Conservation (phyloP, 1,139 yeast species). For the Debaryomyces nepalensis region DNA sequence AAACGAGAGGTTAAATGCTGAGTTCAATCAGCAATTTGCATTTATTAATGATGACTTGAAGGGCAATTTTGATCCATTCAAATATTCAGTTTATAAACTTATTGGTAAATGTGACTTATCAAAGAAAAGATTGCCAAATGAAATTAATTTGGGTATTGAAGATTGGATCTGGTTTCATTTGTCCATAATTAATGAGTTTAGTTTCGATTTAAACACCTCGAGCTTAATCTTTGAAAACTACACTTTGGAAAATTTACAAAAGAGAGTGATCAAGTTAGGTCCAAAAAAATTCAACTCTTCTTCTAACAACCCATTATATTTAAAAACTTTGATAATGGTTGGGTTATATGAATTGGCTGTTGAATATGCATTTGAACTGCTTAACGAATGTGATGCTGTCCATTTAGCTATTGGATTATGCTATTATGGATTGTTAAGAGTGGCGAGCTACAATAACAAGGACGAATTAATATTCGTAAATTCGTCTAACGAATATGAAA, state of each 20-base stretch:
- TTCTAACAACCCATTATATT: constrained; percentile 72
- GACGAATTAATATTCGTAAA: constrained; percentile 41
- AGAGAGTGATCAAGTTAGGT: constrained; percentile 73
- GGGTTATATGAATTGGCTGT: constrained; percentile 88
- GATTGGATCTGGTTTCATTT: constrained; percentile 98
- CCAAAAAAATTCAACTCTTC: constrained; percentile 68
- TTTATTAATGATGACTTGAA: constrained; percentile 55
- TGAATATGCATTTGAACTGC: constrained; percentile 62
- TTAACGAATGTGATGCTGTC: constrained; percentile 84
- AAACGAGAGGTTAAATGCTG: constrained; percentile 72
- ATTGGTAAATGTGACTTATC: constrained; percentile 89
- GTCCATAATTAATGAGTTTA: constrained; percentile 65
- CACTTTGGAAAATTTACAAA: constrained; percentile 74
- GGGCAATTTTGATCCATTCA: constrained; percentile 78
- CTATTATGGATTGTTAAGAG: constrained; percentile 72
- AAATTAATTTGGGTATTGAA: constrained; percentile 79
- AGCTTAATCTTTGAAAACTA: constrained; percentile 73
- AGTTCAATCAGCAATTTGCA: constrained; percentile 84
- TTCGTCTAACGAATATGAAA: constrained; percentile 43
- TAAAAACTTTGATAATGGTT: constrained; percentile 72
- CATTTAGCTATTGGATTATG: constrained; percentile 85
- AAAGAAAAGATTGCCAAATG: constrained; percentile 72
- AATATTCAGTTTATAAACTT: constrained; percentile 87
- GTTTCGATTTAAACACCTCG: constrained; percentile 30
- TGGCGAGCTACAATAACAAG: constrained; percentile 37